Base-by-base conservation (phyloP, 2,329 filamentous ascomycete genomes). In the Diaporthe capsici region DNA sequence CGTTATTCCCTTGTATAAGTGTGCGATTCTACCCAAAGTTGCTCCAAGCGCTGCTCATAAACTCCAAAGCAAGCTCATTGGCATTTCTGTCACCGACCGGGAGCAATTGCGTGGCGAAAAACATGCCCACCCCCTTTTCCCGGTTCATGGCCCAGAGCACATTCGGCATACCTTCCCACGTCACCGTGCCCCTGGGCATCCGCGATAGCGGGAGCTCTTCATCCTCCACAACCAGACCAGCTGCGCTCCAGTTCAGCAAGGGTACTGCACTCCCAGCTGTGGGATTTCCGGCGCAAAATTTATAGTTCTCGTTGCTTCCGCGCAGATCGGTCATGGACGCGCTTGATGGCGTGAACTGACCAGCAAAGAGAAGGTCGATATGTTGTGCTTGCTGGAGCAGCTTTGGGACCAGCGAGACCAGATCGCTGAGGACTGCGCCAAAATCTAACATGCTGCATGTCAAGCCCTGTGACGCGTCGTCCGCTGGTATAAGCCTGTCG, bases 201-300 rank as follows among this genome's bases (percentile, higher is more conserved):
- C 39, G 37, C 37, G 37, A 63, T 31, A 44, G 39, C n/a, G 37
- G 60, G 22, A 63, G 34, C 60, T 63, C 39, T 31, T 63, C 60
- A 17, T 63, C 39, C 37, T 44, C 60, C 39, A 63, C 60, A 10
- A 63, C 60, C 60, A 63, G 60, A 63, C 60, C 60, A 44, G 42
- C 42, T 47, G 42, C 61, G 61, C 61, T 65, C 61, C 61, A 65
- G 31, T 65, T 65, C 39, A 65, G 25, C 25, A 34, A 22, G 9
- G 42, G 61, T 22, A 10, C 42, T 13, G 6, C 20, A 47, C 42
- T 65, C 25, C 37, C 61, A n/a, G 42, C 42, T 65, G 25, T 8
- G 25, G 25, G 9, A 9, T 10, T 49, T 13, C 42, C 39, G 8
- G 61, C 39, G 25, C 61, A 65, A 42, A 65, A 65, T 3, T 5